A percentile compares a stretch with the other conserved stretches of the same genome.
Conservation (phyloP, 2,329 filamentous ascomycete species). For the Sporothrix luriei region DNA sequence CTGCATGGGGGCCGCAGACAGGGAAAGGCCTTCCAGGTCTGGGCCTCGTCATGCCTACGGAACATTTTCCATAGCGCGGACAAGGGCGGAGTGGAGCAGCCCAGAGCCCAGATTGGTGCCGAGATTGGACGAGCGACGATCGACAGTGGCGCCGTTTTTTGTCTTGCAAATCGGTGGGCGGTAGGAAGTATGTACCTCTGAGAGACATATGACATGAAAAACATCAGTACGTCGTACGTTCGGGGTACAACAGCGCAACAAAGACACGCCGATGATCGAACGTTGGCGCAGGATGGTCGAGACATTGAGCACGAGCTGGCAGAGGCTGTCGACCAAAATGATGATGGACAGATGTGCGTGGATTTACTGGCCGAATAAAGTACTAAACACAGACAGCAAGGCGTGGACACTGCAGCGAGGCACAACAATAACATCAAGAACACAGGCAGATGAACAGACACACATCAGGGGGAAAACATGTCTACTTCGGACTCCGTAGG, state of each 20-base stretch:
- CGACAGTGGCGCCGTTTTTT: conserved; percentile 19
- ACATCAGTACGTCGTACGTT: too few relatives aligned
- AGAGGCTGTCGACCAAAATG: conserved; percentile 19
- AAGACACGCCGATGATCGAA: background rate
- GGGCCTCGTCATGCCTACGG: conserved; percentile 6
- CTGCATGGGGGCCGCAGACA: background rate
- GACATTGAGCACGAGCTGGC: background rate
- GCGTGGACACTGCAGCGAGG: background rate
- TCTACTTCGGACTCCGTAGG: too few relatives aligned
- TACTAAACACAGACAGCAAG: background rate
- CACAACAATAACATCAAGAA: background rate
- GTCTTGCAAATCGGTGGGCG: background rate
- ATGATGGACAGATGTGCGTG: conserved; percentile 6
- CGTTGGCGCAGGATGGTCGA: background rate
- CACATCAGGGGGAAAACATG: background rate
- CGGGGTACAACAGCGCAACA: too few relatives aligned
- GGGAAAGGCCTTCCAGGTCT: background rate
- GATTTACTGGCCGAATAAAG: background rate
- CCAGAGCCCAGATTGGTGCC: conserved; percentile 20
- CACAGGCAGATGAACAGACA: background rate
- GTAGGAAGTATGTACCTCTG: too few relatives aligned
- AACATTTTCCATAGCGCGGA: conserved; percentile 10
- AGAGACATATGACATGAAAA: too few relatives aligned
- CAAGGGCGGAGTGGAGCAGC: background rate
- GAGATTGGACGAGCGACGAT: conserved; percentile 26